phyloP scores from a whole-genome alignment of 2,329 filamentous ascomycete genomes.

The Tolypocladium tundrense region DNA sequence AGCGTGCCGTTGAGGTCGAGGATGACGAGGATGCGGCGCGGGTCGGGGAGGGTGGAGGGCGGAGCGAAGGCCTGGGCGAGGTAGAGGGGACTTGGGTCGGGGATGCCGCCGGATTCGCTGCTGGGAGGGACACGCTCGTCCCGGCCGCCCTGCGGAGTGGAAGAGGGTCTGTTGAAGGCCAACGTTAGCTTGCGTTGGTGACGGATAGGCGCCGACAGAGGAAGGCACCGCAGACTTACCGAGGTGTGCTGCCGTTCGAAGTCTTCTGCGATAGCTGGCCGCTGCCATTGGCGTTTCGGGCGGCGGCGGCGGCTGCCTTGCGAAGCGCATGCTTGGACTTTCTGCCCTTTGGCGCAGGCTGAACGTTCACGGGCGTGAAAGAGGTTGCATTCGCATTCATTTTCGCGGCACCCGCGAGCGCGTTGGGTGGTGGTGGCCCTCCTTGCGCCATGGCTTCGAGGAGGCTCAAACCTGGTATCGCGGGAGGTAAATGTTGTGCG shows the following conservation, averaged over 20 bases:
- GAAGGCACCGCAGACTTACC: not conserved
- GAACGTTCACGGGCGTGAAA: not conserved
- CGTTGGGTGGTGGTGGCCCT: not conserved
- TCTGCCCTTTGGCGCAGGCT: not conserved
- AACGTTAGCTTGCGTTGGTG: not conserved
- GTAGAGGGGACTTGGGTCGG: conserved; percentile 51
- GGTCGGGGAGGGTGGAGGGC: conserved; percentile 29
- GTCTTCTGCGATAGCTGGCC: not conserved
- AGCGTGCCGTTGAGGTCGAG: conserved; percentile 93
- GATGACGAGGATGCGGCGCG: conserved; percentile 65
- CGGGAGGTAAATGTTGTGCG: not conserved
- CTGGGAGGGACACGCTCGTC: conserved; percentile 17
- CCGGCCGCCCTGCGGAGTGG: not conserved
- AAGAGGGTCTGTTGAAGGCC: not conserved
- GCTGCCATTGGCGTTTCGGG: not conserved
- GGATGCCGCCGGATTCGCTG: conserved; percentile 43
- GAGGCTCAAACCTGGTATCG: conserved; percentile 1
- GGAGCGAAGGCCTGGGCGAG: conserved; percentile 39
- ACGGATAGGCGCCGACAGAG: not conserved
- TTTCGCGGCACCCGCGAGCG: not conserved
- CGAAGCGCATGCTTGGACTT: not conserved
- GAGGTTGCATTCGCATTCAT: not conserved
- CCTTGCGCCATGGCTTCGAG: not conserved
- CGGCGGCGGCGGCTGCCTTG: not conserved
- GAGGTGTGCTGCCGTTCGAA: not conserved